phyloP scores from a whole-genome alignment of 1,284 basidiomycete species.

The Ceratobasidium sp. region DNA sequence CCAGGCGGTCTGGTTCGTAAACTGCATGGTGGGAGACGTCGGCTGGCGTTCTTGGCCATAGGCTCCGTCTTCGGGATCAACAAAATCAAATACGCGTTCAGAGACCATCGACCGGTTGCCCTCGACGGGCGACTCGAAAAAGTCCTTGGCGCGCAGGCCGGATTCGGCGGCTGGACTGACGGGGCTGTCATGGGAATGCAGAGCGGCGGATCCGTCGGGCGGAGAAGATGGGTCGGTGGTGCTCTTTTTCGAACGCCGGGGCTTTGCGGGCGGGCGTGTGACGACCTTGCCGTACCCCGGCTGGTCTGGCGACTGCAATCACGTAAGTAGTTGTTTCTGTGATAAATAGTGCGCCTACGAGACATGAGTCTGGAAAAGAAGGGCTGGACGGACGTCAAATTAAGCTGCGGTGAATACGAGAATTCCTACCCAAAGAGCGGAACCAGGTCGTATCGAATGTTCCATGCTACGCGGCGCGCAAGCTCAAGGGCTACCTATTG shows the following conservation, averaged over 20 bases:
- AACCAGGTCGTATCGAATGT: slow-evolving; percentile 80
- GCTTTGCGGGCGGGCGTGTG: slow-evolving; percentile 26
- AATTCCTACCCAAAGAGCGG: slow-evolving; percentile 79
- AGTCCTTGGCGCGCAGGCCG: neutral
- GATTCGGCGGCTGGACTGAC: slow-evolving; percentile 4
- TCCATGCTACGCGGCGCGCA: slow-evolving; percentile 72
- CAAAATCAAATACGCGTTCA: slow-evolving; percentile 29
- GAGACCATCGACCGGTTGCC: slow-evolving; percentile 9
- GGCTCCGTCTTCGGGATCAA: neutral
- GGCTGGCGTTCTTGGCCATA: neutral
- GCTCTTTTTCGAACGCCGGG: slow-evolving; percentile 20
- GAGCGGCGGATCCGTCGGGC: neutral
- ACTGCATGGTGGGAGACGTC: neutral
- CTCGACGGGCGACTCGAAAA: slow-evolving; percentile 21
- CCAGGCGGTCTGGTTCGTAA: slow-evolving; percentile 9
- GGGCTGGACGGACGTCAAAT: slow-evolving; percentile 53
- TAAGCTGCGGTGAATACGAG: slow-evolving; percentile 5
- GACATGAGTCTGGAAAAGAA: slow-evolving; percentile 78
- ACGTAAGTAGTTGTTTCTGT: neutral
- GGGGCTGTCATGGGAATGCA: slow-evolving; percentile 28
- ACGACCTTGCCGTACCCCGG: slow-evolving; percentile 70
- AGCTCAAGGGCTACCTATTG: slow-evolving; percentile 54
- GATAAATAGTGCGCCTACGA: slow-evolving; percentile 51
- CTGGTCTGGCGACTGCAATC: slow-evolving; percentile 69
- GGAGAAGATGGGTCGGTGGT: neutral